Evolutionary conservation across 805 yeast species (phyloP), one percentile per base, ranked within the genome.

Genomic region (Metschnikowia aberdeeniae): DNA sequence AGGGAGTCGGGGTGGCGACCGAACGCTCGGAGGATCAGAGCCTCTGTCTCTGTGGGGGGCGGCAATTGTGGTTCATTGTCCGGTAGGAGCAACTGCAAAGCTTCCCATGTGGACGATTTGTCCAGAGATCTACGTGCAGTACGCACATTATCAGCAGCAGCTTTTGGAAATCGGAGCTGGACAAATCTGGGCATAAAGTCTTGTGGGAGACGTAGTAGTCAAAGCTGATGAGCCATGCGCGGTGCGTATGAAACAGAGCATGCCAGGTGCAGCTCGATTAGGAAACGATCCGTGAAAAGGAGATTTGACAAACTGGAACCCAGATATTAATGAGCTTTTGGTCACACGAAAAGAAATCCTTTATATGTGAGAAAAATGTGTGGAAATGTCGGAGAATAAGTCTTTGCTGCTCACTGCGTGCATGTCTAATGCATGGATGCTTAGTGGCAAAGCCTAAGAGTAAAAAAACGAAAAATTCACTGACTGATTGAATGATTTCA

Each of bases 51-150:
- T 29, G 43, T 42, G 13, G 52, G 44, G 12, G 57, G 55, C 22
- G 46, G 46, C 31, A 22, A 22, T 36, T 13, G 5, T 28, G n/a
- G 17, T 34, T 44, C 36, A 17, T 30, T 34, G 17, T 40, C 44
- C 10, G 51, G 52, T 13, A 46, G 32, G 5, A 53, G 43, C 24
- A 47, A 29, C 40, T 50, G 39, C 29, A 53, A 42, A 14, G 45
- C 28, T 10, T 39, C 36, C 57, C 57, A 53, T 9, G 57, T 52
- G 20, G 49, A 36, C 12, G 50, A 41, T 3, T 47, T 42, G 34
- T 53, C 55, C 4, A 51, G 40, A 11, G 9, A 6, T 9, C 17
- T 19, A 12, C 31, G 27, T 1, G 6, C 27, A 6, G 34, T 6
- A 14, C 33, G 33, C 20, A 13, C 10, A 8, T 9, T 29, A 19